Evolutionary conservation across 345 rosid species (phyloP).

Genomic region (Aquilaria yunnanensis): DNA sequence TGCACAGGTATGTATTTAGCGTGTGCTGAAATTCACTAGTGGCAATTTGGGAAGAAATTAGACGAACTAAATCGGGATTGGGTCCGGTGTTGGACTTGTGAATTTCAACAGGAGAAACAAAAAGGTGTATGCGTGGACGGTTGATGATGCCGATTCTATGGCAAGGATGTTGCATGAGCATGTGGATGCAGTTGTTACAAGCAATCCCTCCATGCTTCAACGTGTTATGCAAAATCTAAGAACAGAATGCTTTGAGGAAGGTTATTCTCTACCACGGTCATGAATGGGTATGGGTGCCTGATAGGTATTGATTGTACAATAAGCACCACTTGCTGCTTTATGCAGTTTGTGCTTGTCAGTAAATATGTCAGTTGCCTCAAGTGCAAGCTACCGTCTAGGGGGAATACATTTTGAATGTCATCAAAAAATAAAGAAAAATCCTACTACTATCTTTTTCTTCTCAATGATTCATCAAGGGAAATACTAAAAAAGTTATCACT

Average conservation of each 20-base stretch:
- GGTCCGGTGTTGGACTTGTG: background rate
- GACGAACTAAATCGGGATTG: background rate
- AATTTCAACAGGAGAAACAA: slow-evolving; percentile 52
- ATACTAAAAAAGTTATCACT: too few relatives aligned
- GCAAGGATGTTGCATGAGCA: slow-evolving; percentile 46
- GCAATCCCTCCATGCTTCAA: slow-evolving; percentile 60
- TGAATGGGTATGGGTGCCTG: background rate
- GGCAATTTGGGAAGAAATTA: background rate
- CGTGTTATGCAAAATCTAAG: slow-evolving; percentile 58
- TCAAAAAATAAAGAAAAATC: too few relatives aligned
- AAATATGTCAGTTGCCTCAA: too few relatives aligned
- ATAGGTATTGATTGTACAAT: too few relatives aligned
- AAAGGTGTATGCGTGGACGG: slow-evolving; percentile 86
- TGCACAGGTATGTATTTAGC: slow-evolving; percentile 47
- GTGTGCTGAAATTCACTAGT: background rate
- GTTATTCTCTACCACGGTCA: slow-evolving; percentile 38
- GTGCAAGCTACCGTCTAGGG: too few relatives aligned
- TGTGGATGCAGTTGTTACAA: slow-evolving; percentile 78
- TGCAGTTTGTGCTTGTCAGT: too few relatives aligned
- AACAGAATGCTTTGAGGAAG: slow-evolving; percentile 73
- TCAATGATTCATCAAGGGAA: too few relatives aligned
- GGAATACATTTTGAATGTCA: too few relatives aligned
- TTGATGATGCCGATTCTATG: slow-evolving; percentile 75
- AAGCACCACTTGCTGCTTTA: too few relatives aligned
- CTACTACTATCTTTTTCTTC: too few relatives aligned